A percentile compares a stretch with the other conserved stretches of the same genome.
Conservation (phyloP, 768 basidiomycete genomes). For the Thelephora ganbajun region DNA sequence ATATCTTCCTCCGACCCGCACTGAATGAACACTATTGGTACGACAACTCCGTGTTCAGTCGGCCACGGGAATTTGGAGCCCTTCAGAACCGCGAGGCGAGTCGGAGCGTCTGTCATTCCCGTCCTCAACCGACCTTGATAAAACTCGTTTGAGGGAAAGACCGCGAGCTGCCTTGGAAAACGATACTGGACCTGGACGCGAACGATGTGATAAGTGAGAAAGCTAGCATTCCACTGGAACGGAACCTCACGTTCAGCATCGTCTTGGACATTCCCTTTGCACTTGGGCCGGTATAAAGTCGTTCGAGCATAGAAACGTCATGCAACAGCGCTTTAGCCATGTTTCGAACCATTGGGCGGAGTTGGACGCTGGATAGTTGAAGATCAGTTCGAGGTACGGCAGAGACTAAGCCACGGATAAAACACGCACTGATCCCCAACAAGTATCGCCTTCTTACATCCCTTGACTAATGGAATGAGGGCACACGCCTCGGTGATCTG, state of each 20-base stretch:
- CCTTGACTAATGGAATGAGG: conserved; percentile 56
- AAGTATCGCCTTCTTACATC: conserved; percentile 38
- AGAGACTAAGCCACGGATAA: background rate
- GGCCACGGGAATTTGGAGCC: conserved; percentile 50
- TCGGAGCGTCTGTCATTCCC: conserved; percentile 19
- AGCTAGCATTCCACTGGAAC: background rate
- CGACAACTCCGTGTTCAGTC: conserved; percentile 15
- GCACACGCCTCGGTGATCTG: conserved; percentile 57
- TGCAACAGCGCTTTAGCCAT: conserved; percentile 43
- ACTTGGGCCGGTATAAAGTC: conserved; percentile 31
- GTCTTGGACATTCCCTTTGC: conserved; percentile 31
- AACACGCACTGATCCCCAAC: conserved; percentile 56
- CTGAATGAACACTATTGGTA: conserved; percentile 45
- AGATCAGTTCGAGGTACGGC: background rate
- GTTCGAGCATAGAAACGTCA: conserved; percentile 49
- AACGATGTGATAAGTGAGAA: no score
- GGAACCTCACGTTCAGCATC: conserved; percentile 38
- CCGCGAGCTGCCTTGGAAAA: conserved; percentile 41
- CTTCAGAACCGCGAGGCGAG: conserved; percentile 16
- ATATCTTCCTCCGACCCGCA: conserved; percentile 43
- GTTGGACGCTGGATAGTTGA: conserved; percentile 35
- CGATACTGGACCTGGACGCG: conserved; percentile 42
- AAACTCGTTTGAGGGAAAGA: conserved; percentile 50
- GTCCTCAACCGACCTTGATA: conserved; percentile 42
- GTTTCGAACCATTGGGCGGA: conserved; percentile 47